Base-by-base conservation (phyloP, 176 grass and related monocot species). In the Hsuehochloa calcarea region DNA sequence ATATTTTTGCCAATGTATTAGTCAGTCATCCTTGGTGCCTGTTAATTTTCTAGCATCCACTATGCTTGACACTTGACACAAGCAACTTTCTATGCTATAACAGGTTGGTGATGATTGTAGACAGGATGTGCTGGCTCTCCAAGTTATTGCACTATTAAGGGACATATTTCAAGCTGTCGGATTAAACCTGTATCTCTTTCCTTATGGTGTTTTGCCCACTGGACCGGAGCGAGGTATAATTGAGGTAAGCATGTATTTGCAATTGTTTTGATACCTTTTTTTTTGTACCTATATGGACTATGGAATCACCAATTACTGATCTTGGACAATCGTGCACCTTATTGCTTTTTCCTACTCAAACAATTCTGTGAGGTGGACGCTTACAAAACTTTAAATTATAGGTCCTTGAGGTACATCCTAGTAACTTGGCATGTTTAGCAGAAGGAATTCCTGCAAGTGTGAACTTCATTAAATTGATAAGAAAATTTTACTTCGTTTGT, bases 61-160 rank as follows among this genome's bases (percentile, higher is more conserved):
- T 74, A 17, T 84, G 31, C 67, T 83, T 83, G 37, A 54, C 41
- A 52, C 59, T 75, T 83, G 62, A 86, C 52, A 37, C 65, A 69
- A 82, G 34, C 86, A 68, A 64, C 16, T 63, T 77, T 78, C 82
- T 71, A 70, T 91, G 72, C 29, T 65, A 82, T 72, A 84, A 86
- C 79, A 99, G 96, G 96, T 99, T 81, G 96, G 96, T 89, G 96
- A 99, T 94, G 96, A 99, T 86, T 99, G 96, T 92, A 93, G 96
- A 82, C 96, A 99, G 88, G 96, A 99, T 92, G 91, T 99, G 88
- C 86, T 99, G 71, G 96, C 96, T 4, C 96, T 99, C 71, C 96
- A 99, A 92, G 96, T 99, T 75, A 96, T 99, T 85, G 34, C 96
- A 49, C 77, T 99, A 58, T 82, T 99, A 50, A 91, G 93, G 77